phyloP scores from a whole-genome alignment of 257 asterid genomes.

The Marsdenia floribunda region DNA sequence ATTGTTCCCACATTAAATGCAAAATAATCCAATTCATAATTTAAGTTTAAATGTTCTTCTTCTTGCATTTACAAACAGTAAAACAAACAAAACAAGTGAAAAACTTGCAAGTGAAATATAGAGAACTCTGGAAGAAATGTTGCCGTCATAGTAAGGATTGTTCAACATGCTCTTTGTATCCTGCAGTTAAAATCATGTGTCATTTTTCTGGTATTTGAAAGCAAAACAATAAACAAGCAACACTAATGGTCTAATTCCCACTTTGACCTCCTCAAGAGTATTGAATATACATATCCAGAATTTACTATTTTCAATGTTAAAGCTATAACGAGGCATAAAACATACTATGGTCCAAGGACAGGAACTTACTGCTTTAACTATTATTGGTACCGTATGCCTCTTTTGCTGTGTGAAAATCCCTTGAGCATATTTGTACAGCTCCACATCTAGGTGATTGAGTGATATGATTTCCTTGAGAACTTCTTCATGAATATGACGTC shows the following conservation, averaged over 20 bases:
- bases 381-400: constrained; percentile 28
- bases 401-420: constrained; percentile 57
- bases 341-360: neutral
- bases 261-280: too few species aligned
- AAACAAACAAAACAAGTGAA: constrained; percentile 36
- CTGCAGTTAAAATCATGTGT: constrained; percentile 31
- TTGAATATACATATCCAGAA: neutral
- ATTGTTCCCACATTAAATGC: neutral
- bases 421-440: constrained; percentile 70
- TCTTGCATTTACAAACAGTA: constrained; percentile 49
- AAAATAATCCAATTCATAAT: constrained; percentile 30
- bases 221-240: neutral
- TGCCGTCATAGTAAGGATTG: constrained; percentile 21
- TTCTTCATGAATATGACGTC: constrained; percentile 44
- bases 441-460: constrained; percentile 65
- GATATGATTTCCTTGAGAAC: constrained; percentile 59
- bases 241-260: too few species aligned
- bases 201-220: neutral
- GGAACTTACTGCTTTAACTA: constrained; percentile 45
- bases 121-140: constrained; percentile 38
- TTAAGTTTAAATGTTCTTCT: constrained; percentile 60
- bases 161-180: constrained; percentile 27
- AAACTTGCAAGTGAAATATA: constrained; percentile 30
- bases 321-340: neutral
- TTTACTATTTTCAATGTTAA: neutral